Percentiles rank a stretch among this genome's conserved stretches.
These are phyloP conservation scores for Plantago ovata DNA, from an alignment of 257 asterid species.

Conservation along the genomic window DNA sequence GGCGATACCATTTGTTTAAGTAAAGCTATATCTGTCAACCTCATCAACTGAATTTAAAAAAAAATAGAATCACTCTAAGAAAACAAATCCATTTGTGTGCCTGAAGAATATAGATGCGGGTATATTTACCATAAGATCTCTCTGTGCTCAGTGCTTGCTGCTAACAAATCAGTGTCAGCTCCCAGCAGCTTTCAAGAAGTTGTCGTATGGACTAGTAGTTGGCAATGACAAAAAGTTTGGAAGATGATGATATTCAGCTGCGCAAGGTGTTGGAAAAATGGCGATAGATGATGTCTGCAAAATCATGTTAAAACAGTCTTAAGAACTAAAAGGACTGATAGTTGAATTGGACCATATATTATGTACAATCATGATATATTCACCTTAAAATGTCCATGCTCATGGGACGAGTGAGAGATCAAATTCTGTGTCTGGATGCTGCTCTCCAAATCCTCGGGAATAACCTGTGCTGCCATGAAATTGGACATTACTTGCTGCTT, in stretches of 20 bases:
- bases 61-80: background rate
- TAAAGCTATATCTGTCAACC: constrained; percentile 6
- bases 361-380: background rate
- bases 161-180: constrained; percentile 28
- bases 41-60: constrained; percentile 8
- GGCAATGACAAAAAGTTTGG: constrained; percentile 47
- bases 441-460: constrained; percentile 29
- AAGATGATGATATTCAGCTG: constrained; percentile 33
- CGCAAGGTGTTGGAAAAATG: constrained; percentile 29
- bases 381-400: constrained; percentile 32
- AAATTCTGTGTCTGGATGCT: constrained; percentile 21
- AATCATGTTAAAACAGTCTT: background rate
- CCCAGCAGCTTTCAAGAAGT: constrained; percentile 80
- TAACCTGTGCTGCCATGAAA: constrained; percentile 37
- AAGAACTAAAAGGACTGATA: background rate
- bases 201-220: constrained; percentile 68
- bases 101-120: constrained; percentile 4
- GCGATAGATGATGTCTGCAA: constrained; percentile 28
- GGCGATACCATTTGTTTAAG: constrained; percentile 16
- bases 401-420: constrained; percentile 25
- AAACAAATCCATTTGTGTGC: constrained; percentile 16
- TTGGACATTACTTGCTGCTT: constrained; percentile 64
- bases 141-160: constrained; percentile 5
- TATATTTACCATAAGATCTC: constrained; percentile 8
- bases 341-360: too few relatives aligned